These are phyloP conservation scores for Arctium minus DNA, from an alignment of 129 eudicot genomes.

Conservation along the genomic window DNA sequence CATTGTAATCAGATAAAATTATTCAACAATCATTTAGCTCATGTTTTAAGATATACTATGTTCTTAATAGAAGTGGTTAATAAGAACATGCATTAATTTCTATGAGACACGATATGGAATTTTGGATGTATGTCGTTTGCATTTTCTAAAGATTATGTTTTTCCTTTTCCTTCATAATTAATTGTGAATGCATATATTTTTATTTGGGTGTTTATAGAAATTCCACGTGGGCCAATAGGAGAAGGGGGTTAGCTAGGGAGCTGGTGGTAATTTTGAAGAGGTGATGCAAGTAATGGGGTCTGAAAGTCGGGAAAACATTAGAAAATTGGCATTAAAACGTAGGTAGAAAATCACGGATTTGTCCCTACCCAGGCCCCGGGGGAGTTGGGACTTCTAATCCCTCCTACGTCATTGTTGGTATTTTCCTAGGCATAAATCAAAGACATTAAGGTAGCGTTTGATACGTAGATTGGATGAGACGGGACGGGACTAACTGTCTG, in stretches of 20 bases:
- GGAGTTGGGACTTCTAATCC: slow-evolving; percentile 26
- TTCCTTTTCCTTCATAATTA: not conserved
- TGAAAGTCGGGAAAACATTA: not conserved
- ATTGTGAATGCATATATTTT: not conserved
- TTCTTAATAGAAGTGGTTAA: too few relatives aligned
- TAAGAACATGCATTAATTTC: not conserved
- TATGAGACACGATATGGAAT: not conserved
- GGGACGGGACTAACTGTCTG: too few relatives aligned
- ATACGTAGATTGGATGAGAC: not conserved
- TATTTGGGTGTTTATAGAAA: not conserved
- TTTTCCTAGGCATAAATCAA: slow-evolving; percentile 1
- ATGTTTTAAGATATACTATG: too few relatives aligned
- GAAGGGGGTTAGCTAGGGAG: slow-evolving; percentile 14
- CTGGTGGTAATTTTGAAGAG: slow-evolving; percentile 14
- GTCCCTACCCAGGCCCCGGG: slow-evolving; percentile 21
- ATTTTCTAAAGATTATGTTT: too few relatives aligned
- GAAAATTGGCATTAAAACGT: slow-evolving; percentile 7
- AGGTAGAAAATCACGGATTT: slow-evolving; percentile 21
- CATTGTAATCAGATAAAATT: too few relatives aligned
- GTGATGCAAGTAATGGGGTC: slow-evolving; percentile 9
- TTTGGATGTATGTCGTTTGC: too few relatives aligned
- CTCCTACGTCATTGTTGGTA: not conserved
- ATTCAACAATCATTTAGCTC: too few relatives aligned
- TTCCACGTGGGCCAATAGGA: not conserved
- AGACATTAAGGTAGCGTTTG: not conserved